Evolutionary conservation across 2,329 filamentous ascomycete species (phyloP).

Genomic region (Fusarium pininemorale): DNA sequence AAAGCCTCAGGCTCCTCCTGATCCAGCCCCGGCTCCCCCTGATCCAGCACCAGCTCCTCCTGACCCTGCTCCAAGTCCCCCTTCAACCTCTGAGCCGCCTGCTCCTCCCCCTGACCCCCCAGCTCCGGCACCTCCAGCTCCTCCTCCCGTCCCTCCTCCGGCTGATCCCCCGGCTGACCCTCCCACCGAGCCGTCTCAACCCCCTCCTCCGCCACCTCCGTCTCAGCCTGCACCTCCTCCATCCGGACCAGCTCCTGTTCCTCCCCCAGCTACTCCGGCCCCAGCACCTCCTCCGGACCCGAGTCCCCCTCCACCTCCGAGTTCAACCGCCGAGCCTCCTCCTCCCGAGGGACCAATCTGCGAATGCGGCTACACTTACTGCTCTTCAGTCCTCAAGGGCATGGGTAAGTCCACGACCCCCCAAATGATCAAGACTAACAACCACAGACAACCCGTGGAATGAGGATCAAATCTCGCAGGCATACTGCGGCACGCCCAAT

Average conservation of each 20-base stretch:
- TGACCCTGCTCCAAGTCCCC: constrained; percentile 5
- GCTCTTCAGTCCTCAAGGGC: constrained; percentile 49
- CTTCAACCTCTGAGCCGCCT: background rate
- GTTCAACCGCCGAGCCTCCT: constrained; percentile 33
- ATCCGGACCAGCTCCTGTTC: constrained; percentile 5
- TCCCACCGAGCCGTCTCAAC: no score
- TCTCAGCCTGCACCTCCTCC: constrained; percentile 11
- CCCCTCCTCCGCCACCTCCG: no score
- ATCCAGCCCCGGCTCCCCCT: constrained; percentile 24
- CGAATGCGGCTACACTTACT: constrained; percentile 55
- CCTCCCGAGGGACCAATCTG: constrained; percentile 45
- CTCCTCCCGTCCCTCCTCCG: no score
- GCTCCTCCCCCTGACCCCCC: background rate
- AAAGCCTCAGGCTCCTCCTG: constrained; percentile 37
- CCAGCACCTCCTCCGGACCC: constrained; percentile 38
- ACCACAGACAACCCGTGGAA: constrained; percentile 47
- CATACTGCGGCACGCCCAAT: constrained; percentile 52
- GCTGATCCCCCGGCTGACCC: background rate
- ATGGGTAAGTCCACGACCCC: constrained; percentile 44
- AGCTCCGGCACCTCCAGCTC: no score
- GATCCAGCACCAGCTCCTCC: constrained; percentile 20
- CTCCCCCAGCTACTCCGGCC: constrained; percentile 27
- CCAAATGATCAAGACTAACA: background rate
- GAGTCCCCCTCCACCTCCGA: constrained; percentile 31
- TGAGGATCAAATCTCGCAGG: constrained; percentile 44